These are phyloP conservation scores for Geosiphon pyriformis DNA, from an alignment of 192 early-diverging fungal genomes.

Conservation along the genomic window DNA sequence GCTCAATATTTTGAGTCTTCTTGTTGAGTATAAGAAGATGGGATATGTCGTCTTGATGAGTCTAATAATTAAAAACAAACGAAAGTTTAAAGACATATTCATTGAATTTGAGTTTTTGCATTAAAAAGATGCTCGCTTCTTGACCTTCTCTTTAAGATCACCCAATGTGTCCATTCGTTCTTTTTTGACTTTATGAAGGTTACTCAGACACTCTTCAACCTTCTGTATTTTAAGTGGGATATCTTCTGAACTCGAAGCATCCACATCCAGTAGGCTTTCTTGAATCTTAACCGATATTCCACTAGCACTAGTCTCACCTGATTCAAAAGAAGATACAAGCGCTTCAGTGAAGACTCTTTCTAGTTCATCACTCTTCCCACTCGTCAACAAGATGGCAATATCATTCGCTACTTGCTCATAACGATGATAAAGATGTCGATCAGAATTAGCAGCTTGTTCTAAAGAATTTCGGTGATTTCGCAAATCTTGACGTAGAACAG, in stretches of 20 bases:
- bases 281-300: slow-evolving; percentile 26
- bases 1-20: slow-evolving; percentile 71
- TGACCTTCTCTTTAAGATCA: slow-evolving; percentile 73
- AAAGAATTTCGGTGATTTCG: slow-evolving; percentile 67
- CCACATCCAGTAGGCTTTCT: slow-evolving; percentile 52
- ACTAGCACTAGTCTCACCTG: slow-evolving; percentile 12
- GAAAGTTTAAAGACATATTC: neutral
- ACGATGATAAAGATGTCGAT: slow-evolving; percentile 37
- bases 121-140: neutral
- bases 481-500: slow-evolving; percentile 73
- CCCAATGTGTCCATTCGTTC: slow-evolving; percentile 62
- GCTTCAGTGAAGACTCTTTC: slow-evolving; percentile 41
- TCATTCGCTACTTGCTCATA: slow-evolving; percentile 41
- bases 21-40: slow-evolving; percentile 70
- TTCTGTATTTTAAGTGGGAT: slow-evolving; percentile 51
- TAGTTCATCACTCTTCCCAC: slow-evolving; percentile 34
- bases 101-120: neutral
- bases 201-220: slow-evolving; percentile 57
- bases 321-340: slow-evolving; percentile 26
- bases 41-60: slow-evolving; percentile 88
- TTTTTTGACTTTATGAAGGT: slow-evolving; percentile 62
- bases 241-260: slow-evolving; percentile 38
- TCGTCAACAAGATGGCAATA: slow-evolving; percentile 42
- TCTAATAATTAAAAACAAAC: slow-evolving; percentile 25
- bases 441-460: slow-evolving; percentile 68